Evolutionary conservation across 2,329 filamentous ascomycete species (phyloP).

Genomic region (Xylariaceae sp.): DNA sequence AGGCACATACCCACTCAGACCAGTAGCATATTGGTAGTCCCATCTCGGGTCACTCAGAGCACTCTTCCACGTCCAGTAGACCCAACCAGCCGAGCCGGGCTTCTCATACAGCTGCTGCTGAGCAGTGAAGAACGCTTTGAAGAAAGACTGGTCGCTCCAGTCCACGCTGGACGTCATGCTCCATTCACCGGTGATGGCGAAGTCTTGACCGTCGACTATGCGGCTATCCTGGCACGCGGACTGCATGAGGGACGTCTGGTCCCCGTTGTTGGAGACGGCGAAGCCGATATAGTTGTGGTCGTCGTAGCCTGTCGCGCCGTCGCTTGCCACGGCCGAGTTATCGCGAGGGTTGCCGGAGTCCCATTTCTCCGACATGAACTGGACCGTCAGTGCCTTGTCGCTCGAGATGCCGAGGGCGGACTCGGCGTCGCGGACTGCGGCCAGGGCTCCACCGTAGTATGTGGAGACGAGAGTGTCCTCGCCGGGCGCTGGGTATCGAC

Average conservation of each 20-base stretch:
- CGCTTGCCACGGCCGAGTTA: conserved; percentile 39
- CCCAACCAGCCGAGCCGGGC: conserved; percentile 21
- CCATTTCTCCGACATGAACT: conserved; percentile 49
- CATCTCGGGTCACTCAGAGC: conserved; percentile 21
- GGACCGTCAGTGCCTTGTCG: conserved; percentile 48
- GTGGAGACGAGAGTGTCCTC: conserved; percentile 31
- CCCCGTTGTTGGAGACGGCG: conserved; percentile 13
- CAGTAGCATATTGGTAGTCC: conserved; percentile 22
- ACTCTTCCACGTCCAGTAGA: conserved; percentile 25
- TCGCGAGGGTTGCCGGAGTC: conserved; percentile 48
- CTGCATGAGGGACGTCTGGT: conserved; percentile 17
- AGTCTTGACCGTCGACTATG: conserved; percentile 15
- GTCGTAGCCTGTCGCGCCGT: conserved; percentile 48
- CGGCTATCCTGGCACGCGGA: conserved; percentile 22
- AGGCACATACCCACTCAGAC: conserved; percentile 13
- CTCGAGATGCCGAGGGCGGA: conserved; percentile 36
- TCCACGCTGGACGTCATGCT: conserved; percentile 22
- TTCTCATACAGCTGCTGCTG: conserved; percentile 25
- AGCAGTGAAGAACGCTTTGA: conserved; percentile 19
- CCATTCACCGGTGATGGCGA: conserved; percentile 23
- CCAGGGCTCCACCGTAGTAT: conserved; percentile 46
- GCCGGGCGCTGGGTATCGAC: conserved; percentile 22
- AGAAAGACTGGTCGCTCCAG: conserved; percentile 15
- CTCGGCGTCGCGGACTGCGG: conserved; percentile 49
- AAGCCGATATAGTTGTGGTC: conserved; percentile 56